A percentile compares a stretch with the other conserved stretches of the same genome.
These are phyloP conservation scores for Pseudevernia furfuracea DNA, from an alignment of 495 filamentous ascomycete species.

Conservation along the genomic window DNA sequence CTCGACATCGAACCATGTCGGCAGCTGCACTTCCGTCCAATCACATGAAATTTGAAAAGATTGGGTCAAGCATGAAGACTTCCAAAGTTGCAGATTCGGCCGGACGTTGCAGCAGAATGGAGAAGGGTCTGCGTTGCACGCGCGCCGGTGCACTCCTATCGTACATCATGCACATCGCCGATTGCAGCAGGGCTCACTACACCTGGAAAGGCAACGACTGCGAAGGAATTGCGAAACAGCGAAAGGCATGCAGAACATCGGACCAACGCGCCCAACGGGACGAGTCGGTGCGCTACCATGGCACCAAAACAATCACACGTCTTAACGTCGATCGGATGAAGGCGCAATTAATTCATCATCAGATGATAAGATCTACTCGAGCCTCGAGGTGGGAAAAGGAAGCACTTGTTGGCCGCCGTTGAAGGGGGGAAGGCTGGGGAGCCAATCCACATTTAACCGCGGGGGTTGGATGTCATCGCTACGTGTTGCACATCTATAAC, in stretches of 20 bases:
- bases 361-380: not conserved
- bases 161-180: conserved; percentile 3
- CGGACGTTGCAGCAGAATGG: not conserved
- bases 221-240: conserved; percentile 11
- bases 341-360: not conserved
- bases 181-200: not conserved
- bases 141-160: not conserved
- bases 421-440: not conserved
- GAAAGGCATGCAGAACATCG: conserved; percentile 15
- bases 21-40: not conserved
- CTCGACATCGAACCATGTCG: not conserved
- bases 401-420: not conserved
- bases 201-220: not conserved
- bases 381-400: not conserved
- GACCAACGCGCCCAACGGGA: not conserved
- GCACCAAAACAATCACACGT: not conserved
- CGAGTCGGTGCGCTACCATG: conserved; percentile 4
- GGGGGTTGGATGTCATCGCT: conserved; percentile 11
- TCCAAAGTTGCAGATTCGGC: not conserved
- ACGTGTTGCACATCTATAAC: conserved; percentile 8
- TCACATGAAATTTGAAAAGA: not conserved
- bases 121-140: not conserved
- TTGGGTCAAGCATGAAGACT: not conserved
- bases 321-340: not conserved
- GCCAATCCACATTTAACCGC: not conserved